These are phyloP conservation scores for Cercophora scortea DNA, from an alignment of 495 filamentous ascomycete species.

Conservation along the genomic window DNA sequence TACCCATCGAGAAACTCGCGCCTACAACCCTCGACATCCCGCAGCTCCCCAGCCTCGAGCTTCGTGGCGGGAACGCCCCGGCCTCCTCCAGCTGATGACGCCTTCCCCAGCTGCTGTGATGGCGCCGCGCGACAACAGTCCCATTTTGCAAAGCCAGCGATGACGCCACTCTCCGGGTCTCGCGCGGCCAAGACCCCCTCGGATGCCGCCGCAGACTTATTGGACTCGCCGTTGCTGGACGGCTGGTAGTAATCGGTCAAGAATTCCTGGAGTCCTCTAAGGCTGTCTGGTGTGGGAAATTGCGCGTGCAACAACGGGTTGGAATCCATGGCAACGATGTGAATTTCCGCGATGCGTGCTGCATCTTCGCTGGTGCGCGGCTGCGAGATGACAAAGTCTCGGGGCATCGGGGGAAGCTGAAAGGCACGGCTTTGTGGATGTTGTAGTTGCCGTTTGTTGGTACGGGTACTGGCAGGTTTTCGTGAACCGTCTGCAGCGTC, in stretches of 20 bases:
- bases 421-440: not conserved
- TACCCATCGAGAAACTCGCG: conserved; percentile 27
- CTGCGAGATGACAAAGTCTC: not conserved
- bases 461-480: not conserved
- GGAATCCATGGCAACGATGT: conserved; percentile 33
- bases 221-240: conserved; percentile 11
- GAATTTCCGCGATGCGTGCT: conserved; percentile 33
- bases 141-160: conserved; percentile 36
- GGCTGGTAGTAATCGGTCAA: conserved; percentile 15
- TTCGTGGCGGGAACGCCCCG: not conserved
- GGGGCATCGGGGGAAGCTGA: too few species aligned
- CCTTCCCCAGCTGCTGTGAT: too few species aligned
- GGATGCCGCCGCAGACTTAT: conserved; percentile 4
- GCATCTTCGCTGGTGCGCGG: conserved; percentile 15
- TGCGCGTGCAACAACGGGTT: conserved; percentile 35
- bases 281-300: conserved; percentile 29
- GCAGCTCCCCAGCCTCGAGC: conserved; percentile 13
- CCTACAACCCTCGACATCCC: conserved; percentile 7
- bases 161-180: conserved; percentile 14
- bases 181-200: conserved; percentile 25
- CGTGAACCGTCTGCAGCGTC: too few species aligned
- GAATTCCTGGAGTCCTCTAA: conserved; percentile 12
- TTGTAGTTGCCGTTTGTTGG: not conserved
- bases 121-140: not conserved
- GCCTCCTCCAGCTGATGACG: not conserved